Base-by-base conservation (phyloP, 768 basidiomycete genomes). In the Psilocybe tampanensis region DNA sequence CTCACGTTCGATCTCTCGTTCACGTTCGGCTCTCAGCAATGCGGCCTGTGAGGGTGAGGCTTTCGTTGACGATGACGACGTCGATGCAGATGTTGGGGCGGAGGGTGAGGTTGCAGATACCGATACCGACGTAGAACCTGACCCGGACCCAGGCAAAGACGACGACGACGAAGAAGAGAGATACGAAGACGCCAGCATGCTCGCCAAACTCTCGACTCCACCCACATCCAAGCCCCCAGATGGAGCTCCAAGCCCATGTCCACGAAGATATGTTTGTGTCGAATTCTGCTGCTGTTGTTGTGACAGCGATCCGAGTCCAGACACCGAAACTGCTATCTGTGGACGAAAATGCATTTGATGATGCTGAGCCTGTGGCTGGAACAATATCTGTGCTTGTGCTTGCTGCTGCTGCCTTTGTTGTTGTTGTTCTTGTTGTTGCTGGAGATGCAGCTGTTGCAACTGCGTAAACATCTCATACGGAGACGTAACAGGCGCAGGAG, bases 341-440 rank as follows among this genome's bases (percentile, higher is more conserved):
- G 11, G 29, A 29, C n/a, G n/a, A 33, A 2, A 29, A 18, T 48
- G 47, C 17, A n/a, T 23, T 32, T 62, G 58, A n/a, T 47, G 48
- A 49, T 92, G 91, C 2, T 83, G 85, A 0, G 88, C 89, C 1
- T 90, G 90, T 60, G 88, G 89, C 44, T 85, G 79, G 36, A 55
- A 51, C 76, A 77, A 55, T 77, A 60, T 21, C 47, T 36, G n/a
- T 60, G 62, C 12, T n/a, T 60, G 62, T 26, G 55, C 55, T 34
- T 58, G 54, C 18, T 50, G 47, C 17, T 58, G 47, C 24, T 55
- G 58, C 33, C 58, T 53, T 15, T 57, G 51, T 34, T 56, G 61
- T 12, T 62, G 62, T 19, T 59, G 59, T 41, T 52, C 43, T n/a
- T 56, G 44, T 18, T 57, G 58, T 21, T n/a, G n/a, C n/a, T n/a